Evolutionary conservation across 352 stramenopile genomes (phyloP).

Genomic region (Albugo candida): DNA sequence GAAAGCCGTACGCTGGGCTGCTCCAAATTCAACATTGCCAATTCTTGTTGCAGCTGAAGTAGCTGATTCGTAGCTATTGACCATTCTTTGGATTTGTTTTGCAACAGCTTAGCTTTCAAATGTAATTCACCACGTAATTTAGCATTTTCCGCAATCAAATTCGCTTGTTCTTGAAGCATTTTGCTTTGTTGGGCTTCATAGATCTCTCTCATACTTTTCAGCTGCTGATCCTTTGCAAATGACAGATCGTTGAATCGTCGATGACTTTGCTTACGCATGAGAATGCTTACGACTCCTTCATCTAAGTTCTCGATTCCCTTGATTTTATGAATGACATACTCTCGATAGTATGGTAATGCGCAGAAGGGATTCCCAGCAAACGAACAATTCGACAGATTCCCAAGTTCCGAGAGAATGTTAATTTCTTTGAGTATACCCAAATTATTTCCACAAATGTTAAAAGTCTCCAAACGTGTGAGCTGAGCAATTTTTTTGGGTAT

Average conservation of each 20-base stretch:
- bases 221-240: constrained; percentile 17
- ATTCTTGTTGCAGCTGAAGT: constrained; percentile 55
- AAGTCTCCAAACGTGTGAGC: constrained; percentile 27
- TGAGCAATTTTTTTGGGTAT: constrained; percentile 29
- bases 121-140: constrained; percentile 52
- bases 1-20: not conserved
- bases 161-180: constrained; percentile 27
- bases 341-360: constrained; percentile 46
- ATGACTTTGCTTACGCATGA: constrained; percentile 32
- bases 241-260: constrained; percentile 18
- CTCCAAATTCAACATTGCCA: constrained; percentile 65
- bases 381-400: constrained; percentile 38
- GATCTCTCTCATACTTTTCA: constrained; percentile 29
- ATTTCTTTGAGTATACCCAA: constrained; percentile 51
- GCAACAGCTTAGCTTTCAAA: constrained; percentile 60
- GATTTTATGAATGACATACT: constrained; percentile 53
- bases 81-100: constrained; percentile 72
- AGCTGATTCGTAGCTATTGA: constrained; percentile 57
- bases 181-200: constrained; percentile 36
- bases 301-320: constrained; percentile 39
- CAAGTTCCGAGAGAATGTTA: constrained; percentile 26
- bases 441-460: constrained; percentile 58
- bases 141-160: constrained; percentile 50
- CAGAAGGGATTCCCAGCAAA: constrained; percentile 58
- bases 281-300: constrained; percentile 19